Conservation (phyloP, 441 rosid genomes). For the Gossypium davidsonii region DNA sequence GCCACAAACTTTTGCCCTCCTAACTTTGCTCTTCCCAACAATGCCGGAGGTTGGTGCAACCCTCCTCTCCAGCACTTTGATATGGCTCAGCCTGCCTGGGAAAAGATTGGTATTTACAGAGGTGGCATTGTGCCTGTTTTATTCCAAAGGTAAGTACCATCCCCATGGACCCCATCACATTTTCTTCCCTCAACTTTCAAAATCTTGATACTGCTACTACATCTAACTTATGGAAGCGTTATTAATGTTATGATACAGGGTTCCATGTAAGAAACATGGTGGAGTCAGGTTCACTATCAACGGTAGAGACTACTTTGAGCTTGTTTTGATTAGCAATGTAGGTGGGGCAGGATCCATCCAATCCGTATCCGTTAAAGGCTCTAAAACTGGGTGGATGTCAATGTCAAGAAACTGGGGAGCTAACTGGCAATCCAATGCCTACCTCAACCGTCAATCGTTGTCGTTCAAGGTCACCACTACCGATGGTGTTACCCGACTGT, state of each 20-base stretch:
- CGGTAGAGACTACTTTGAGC: slow-evolving; percentile 67
- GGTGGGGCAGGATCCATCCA: slow-evolving; percentile 52
- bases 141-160: slow-evolving; percentile 41
- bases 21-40: slow-evolving; percentile 43
- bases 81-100: slow-evolving; percentile 73
- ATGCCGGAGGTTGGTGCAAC: slow-evolving; percentile 77
- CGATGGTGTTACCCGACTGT: slow-evolving; percentile 41
- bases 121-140: slow-evolving; percentile 65
- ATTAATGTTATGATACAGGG: slow-evolving; percentile 28
- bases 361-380: slow-evolving; percentile 48
- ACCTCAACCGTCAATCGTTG: slow-evolving; percentile 37
- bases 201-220: neutral
- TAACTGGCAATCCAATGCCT: slow-evolving; percentile 66
- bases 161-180: neutral
- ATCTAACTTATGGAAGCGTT: neutral
- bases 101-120: slow-evolving; percentile 52
- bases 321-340: slow-evolving; percentile 48
- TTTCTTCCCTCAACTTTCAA: neutral
- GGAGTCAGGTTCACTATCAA: slow-evolving; percentile 67
- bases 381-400: slow-evolving; percentile 48
- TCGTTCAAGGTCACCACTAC: slow-evolving; percentile 57
- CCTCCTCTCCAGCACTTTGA: slow-evolving; percentile 72
- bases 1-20: slow-evolving; percentile 79
- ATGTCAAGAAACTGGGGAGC: slow-evolving; percentile 81
- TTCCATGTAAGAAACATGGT: slow-evolving; percentile 52